Percentiles rank a stretch among this genome's conserved stretches.
phyloP scores from a whole-genome alignment of 2,329 filamentous ascomycete genomes.

The Nemania abortiva region DNA sequence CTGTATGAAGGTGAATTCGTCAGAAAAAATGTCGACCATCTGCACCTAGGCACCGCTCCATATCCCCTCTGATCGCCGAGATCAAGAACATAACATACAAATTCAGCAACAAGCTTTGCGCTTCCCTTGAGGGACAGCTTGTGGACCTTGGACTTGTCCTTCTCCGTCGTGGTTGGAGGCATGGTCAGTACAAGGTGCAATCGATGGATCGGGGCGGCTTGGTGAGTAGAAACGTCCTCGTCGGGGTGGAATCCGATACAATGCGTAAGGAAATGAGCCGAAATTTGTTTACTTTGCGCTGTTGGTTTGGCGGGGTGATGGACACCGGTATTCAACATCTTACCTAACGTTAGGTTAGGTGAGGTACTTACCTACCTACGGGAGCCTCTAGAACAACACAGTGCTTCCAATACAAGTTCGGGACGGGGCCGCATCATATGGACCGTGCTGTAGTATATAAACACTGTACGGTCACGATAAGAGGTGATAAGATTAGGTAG shows the following conservation, averaged over 20 bases:
- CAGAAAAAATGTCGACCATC: slow-evolving; percentile 28
- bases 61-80: neutral
- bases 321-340: neutral
- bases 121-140: slow-evolving; percentile 90
- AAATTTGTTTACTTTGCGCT: slow-evolving; percentile 48
- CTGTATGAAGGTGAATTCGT: slow-evolving; percentile 53
- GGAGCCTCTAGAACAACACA: no score
- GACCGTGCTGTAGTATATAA: neutral
- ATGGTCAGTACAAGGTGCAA: slow-evolving; percentile 37
- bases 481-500: neutral
- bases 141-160: slow-evolving; percentile 89
- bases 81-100: slow-evolving; percentile 73
- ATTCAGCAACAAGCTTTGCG: slow-evolving; percentile 92
- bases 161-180: slow-evolving; percentile 54
- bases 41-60: neutral
- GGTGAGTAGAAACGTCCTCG: neutral
- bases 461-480: neutral
- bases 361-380: no score
- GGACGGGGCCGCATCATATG: no score
- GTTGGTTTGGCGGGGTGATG: slow-evolving; percentile 48
- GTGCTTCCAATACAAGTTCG: neutral
- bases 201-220: neutral
- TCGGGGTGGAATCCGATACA: neutral
- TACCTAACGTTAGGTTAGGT: no score
- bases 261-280: neutral